Evolutionary conservation across 1,284 basidiomycete genomes (phyloP), one percentile per base, ranked within the genome.

Genomic region (Thecaphora thlaspeos): DNA sequence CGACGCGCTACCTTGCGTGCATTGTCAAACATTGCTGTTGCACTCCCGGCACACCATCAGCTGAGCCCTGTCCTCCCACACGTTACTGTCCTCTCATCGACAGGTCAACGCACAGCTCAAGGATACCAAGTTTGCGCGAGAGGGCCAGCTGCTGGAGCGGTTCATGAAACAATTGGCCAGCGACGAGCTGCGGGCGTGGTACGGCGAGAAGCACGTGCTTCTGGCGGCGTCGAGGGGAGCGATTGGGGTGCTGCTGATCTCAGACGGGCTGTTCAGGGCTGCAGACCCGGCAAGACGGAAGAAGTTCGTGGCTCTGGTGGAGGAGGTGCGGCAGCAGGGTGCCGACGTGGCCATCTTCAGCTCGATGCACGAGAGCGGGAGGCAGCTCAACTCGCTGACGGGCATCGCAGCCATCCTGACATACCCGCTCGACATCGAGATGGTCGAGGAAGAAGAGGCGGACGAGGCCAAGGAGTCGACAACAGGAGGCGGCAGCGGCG

Each of bases 101-200:
- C n/a, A 47, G 45, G 50, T 51, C 37, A 64, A 61, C 22, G 61
- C 85, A 3, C 90, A 89, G 67, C 80, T 98, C 48, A 93, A 94
- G 76, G 94, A 97, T 67, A 96, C 95, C 15, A 98, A 98, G 76
- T 99, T 98, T 80, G 92, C 95, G 0, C 83, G 89, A 46, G 95
- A 98, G 80, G 93, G 92, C n/a, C 67, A 70, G 53, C 51, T 77
- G 46, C 50, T 77, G 38, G 75, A 76, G 55, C 61, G 64, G 26
- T 77, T 77, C 48, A 63, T 68, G 61, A 96, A 96, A 79, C 97
- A 94, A 89, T 84, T 98, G 12, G 90, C 89, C 0, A 84, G 84
- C 7, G 92, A 98, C 73, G 93, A 97, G 78, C 87, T 93, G 80
- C 84, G 95, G 49, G 95, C 95, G 5, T 98, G 95, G 94, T 99